Evolutionary conservation across 2,329 filamentous ascomycete species (phyloP), one percentile per base, ranked within the genome.

Genomic region (Proliferodiscus dingleyae): DNA sequence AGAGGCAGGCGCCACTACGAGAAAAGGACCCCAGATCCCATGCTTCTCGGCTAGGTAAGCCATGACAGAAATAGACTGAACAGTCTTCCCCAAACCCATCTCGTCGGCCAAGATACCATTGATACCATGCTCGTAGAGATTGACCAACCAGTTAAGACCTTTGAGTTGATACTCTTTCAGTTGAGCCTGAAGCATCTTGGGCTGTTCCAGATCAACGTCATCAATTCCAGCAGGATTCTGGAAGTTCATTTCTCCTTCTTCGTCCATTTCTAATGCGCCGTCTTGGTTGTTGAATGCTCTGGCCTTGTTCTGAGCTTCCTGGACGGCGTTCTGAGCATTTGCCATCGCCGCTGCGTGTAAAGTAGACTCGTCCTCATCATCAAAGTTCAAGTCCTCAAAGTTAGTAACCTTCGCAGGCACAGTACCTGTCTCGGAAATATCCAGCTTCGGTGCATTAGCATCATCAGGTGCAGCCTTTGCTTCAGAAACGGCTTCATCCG

Each of bases 21-120:
- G 70, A 72, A 96, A 97, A 0, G 93, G 93, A 6, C 93, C 93
- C 93, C 91, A 97, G 57, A 97, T 95, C 63, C 95, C 90, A 73
- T 98, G 89, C 60, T 90, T 86, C 71, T 98, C 91, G 2, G 93
- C 93, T 24, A 98, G 82, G 63, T 98, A 97, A 2, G 90, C 90
- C 93, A 98, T 97, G 64, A 98, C 91, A 0, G 93, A 97, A 52
- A 98, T 98, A 18, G 91, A 97, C 70, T 98, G 93, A 5, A 98
- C 89, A 16, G 93, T 98, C 71, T 98, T 98, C 66, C 93, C 93
- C 19, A 98, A 87, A 81, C 93, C 93, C 93, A 98, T 98, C 71
- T 98, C 93, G 65, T 98, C 93, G 54, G 93, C 93, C 53, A 98
- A 74, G 60, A 98, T 98, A 68, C 91, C 91, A 71, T 97, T 97